Evolutionary conservation across 164 flowering plant genomes (phyloP), one percentile per base, ranked within the genome.

Genomic region (Magnolia changhungtana): DNA sequence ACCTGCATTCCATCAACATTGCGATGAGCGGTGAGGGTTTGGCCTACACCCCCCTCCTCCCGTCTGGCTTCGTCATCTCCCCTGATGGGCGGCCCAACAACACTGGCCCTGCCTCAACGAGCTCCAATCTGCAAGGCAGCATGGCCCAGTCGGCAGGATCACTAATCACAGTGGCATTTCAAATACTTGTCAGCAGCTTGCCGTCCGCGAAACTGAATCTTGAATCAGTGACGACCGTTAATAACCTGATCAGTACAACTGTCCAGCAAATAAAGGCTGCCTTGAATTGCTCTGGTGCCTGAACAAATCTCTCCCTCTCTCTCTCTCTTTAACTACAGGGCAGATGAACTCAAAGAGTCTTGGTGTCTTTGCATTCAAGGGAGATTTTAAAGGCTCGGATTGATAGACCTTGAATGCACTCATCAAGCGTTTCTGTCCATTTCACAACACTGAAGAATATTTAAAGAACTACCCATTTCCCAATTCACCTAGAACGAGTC

Each of bases 21-120:
- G 94, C 96, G 21, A 89, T 92, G 91, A 87, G 89, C 49, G 97
- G 98, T 0, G 98, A 90, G 52, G 97, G 91, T 71, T 86, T 96
- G 0, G 88, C 94, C 2, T 87, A 76, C 85, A 90, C 91, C 21
- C 90, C 91, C 0, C 76, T 94, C 37, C 89, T 91, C 0, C 98
- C 98, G 24, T 94, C 98, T 0, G 98, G 98, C 0, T 92, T 94
- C 84, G 81, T 87, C 23, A 90, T 94, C 24, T 85, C 85, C 1
- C 90, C 94, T 0, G 92, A 91, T 65, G 94, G 96, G 3, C 81
- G 80, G 9, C 77, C 75, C 1, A 80, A 82, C 45, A 86, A 78
- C 71, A 73, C 74, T 4, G 23, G 76, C 19, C 71, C 50, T 45
- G 61, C 77, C 16, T 75, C 77, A 51, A 66, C 77, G 7, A 75